Evolutionary conservation across 495 filamentous ascomycete species (phyloP).

Genomic region (Barbatosphaeria neglecta): DNA sequence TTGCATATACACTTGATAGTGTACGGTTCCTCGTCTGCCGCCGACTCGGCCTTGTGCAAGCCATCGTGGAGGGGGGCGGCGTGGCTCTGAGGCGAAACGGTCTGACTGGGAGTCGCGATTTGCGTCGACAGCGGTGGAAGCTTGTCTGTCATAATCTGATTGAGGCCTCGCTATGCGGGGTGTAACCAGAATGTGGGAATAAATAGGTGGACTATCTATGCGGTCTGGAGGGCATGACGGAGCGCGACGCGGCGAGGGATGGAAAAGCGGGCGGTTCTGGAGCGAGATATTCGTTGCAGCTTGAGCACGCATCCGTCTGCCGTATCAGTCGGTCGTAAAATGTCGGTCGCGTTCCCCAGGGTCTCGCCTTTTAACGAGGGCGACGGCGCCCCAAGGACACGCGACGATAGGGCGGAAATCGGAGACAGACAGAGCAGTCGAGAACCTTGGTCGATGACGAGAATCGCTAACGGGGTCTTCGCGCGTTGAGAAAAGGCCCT

Average conservation of each 20-base stretch:
- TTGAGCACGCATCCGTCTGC: constrained; percentile 18
- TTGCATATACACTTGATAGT: constrained; percentile 97
- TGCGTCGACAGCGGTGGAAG: constrained; percentile 49
- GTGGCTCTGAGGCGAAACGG: constrained; percentile 37
- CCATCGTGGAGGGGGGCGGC: constrained; percentile 43
- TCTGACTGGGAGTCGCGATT: constrained; percentile 40
- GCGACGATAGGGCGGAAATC: background rate
- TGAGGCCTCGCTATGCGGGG: constrained; percentile 44
- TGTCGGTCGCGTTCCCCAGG: background rate
- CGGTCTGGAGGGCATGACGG: constrained; percentile 49
- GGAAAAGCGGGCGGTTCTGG: constrained; percentile 1
- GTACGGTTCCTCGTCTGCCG: constrained; percentile 75
- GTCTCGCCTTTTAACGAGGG: background rate
- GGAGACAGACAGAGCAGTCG: background rate
- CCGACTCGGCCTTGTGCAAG: constrained; percentile 32
- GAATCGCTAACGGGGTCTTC: background rate
- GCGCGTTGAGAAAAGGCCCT: background rate
- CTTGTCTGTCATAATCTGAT: constrained; percentile 91
- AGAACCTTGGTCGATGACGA: background rate
- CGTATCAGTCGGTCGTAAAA: background rate
- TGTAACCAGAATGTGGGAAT: constrained; percentile 31
- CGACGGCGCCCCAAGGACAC: background rate
- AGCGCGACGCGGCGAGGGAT: constrained; percentile 26
- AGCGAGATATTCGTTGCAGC: constrained; percentile 4
- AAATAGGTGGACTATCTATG: constrained; percentile 34